phyloP scores from a whole-genome alignment of 2,329 filamentous ascomycete species.

The Trichoderma polysporum region DNA sequence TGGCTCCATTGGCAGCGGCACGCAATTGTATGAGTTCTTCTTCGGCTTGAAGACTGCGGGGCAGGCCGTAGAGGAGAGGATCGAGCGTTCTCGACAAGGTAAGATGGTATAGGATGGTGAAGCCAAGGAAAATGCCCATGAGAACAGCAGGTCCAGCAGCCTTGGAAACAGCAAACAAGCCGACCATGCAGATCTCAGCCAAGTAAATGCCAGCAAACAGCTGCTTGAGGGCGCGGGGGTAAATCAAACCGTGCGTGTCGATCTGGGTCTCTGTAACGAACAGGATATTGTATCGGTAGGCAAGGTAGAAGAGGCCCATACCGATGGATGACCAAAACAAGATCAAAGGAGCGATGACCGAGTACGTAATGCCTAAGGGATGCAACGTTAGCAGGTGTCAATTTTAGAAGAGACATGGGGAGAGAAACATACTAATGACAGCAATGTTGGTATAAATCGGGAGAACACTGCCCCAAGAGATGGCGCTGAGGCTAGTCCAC shows the following conservation, averaged over 20 bases:
- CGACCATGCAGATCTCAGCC: constrained; percentile 74
- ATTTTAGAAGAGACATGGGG: neutral
- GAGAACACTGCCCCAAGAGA: constrained; percentile 76
- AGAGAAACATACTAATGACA: constrained; percentile 56
- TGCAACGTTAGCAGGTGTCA: constrained; percentile 24
- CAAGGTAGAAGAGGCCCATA: constrained; percentile 75
- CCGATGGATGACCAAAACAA: constrained; percentile 77
- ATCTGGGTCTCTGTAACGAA: constrained; percentile 77
- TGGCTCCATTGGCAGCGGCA: constrained; percentile 27
- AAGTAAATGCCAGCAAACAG: constrained; percentile 80
- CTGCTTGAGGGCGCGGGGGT: constrained; percentile 85
- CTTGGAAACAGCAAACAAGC: constrained; percentile 71
- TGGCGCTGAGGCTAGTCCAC: constrained; percentile 65
- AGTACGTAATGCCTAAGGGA: constrained; percentile 65
- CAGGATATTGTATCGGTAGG: constrained; percentile 83
- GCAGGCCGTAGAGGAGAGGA: constrained; percentile 70
- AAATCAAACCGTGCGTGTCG: constrained; percentile 86
- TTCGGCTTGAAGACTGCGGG: constrained; percentile 56
- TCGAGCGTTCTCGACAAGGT: constrained; percentile 67
- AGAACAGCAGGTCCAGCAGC: constrained; percentile 69
- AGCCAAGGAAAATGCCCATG: constrained; percentile 73
- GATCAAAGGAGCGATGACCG: constrained; percentile 79
- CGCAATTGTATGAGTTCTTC: constrained; percentile 40
- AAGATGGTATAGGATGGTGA: constrained; percentile 74
- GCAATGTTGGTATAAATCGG: constrained; percentile 73